phyloP scores from a whole-genome alignment of 441 rosid genomes.

The Bocquillonia castaneifolia region DNA sequence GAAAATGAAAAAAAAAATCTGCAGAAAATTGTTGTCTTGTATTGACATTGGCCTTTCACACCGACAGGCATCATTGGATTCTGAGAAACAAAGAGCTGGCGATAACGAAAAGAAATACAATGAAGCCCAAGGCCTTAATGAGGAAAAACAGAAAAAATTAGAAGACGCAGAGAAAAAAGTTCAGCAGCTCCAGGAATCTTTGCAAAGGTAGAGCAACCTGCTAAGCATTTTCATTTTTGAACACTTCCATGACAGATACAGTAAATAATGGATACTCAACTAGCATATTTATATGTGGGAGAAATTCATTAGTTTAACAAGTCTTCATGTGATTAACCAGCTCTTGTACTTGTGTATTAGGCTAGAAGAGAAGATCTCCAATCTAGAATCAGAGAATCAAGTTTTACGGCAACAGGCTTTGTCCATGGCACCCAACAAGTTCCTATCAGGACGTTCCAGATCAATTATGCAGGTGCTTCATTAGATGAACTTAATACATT shows the following conservation, averaged over 20 bases:
- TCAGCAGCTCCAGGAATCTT: conserved; percentile 74
- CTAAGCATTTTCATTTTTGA: neutral
- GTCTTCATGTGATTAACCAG: conserved; percentile 19
- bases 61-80: conserved; percentile 51
- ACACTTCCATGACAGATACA: neutral
- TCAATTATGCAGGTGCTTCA: conserved; percentile 78
- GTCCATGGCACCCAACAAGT: conserved; percentile 94
- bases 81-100: conserved; percentile 67
- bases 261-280: neutral
- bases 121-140: conserved; percentile 49
- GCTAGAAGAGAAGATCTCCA: conserved; percentile 83
- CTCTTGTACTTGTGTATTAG: conserved; percentile 34
- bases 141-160: conserved; percentile 51
- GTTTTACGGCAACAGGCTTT: conserved; percentile 94
- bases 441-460: conserved; percentile 93
- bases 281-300: neutral
- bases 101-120: conserved; percentile 55
- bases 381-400: conserved; percentile 91
- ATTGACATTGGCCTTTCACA: conserved; percentile 9
- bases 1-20: neutral
- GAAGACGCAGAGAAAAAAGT: conserved; percentile 79
- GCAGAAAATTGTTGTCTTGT: conserved; percentile 14
- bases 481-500: conserved; percentile 4
- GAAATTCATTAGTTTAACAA: conserved; percentile 13
- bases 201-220: conserved; percentile 52